Conservation (phyloP, 148 eudicot species). For the Chenopodium quinoa region DNA sequence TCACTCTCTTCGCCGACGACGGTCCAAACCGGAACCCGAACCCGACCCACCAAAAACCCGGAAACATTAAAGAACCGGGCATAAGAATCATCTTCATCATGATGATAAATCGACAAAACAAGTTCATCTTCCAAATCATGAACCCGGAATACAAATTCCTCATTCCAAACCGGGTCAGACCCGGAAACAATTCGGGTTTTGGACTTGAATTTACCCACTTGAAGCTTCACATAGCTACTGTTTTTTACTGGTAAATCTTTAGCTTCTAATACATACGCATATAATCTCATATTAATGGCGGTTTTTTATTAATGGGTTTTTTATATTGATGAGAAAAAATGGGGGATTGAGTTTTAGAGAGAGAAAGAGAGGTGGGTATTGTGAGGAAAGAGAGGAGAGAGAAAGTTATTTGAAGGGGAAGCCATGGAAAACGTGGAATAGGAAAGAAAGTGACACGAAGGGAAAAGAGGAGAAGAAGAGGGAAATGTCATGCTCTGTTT, state of each 20-base stretch:
- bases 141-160: constrained; percentile 82
- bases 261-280: constrained; percentile 67
- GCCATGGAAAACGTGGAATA: constrained; percentile 46
- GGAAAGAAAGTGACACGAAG: constrained; percentile 49
- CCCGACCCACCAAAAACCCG: constrained; percentile 66
- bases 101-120: constrained; percentile 49
- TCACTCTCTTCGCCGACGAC: constrained; percentile 52
- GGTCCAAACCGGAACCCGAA: constrained; percentile 52
- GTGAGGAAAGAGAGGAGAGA: constrained; percentile 16
- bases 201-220: constrained; percentile 70
- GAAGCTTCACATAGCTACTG: constrained; percentile 61
- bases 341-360: neutral
- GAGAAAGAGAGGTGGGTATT: constrained; percentile 13
- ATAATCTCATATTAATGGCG: constrained; percentile 49
- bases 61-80: constrained; percentile 41
- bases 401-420: constrained; percentile 3
- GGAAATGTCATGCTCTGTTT: constrained; percentile 6
- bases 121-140: constrained; percentile 68
- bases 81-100: constrained; percentile 37
- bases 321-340: neutral
- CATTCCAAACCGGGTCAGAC: constrained; percentile 79
- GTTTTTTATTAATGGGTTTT: neutral
- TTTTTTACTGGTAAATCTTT: constrained; percentile 45
- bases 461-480: neutral
- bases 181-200: constrained; percentile 53